Conservation (phyloP, 768 basidiomycete genomes). For the Pisolithus sp. region DNA sequence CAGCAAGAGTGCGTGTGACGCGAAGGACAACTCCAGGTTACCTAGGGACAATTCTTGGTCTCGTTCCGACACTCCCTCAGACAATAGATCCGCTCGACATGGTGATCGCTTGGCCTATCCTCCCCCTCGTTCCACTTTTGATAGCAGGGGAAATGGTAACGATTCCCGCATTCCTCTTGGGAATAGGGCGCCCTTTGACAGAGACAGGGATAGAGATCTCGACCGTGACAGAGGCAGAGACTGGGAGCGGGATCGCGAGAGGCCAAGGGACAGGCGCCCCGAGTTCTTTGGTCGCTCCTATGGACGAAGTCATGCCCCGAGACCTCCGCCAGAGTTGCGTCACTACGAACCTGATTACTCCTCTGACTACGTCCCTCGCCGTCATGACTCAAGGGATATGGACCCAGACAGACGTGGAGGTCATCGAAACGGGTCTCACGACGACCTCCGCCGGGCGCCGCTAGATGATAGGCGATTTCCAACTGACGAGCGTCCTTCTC, state of each 20-base stretch:
- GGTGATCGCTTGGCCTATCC: conserved; percentile 20
- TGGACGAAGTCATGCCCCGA: conserved; percentile 33
- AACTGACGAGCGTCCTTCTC: conserved; percentile 23
- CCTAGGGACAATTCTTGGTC: conserved; percentile 25
- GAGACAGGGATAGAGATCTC: conserved; percentile 28
- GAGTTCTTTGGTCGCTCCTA: conserved; percentile 35
- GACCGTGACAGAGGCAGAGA: conserved; percentile 27
- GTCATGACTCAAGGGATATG: conserved; percentile 24
- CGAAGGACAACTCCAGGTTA: conserved; percentile 24
- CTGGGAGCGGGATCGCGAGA: conserved; percentile 29
- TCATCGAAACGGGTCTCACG: conserved; percentile 12
- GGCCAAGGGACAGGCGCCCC: conserved; percentile 29
- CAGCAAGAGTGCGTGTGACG: conserved; percentile 17
- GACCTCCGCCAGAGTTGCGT: conserved; percentile 41
- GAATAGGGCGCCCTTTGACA: conserved; percentile 29
- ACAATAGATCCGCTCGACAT: conserved; percentile 24
- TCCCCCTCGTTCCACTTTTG: conserved; percentile 5
- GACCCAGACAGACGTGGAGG: conserved; percentile 22
- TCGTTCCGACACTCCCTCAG: conserved; percentile 21
- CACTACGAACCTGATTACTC: conserved; percentile 43
- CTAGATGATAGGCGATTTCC: conserved; percentile 27
- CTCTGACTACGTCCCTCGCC: conserved; percentile 28
- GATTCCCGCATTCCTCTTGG: conserved; percentile 16
- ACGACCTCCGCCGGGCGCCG: conserved; percentile 21
- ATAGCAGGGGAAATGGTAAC: conserved; percentile 12